phyloP scores from a whole-genome alignment of 2,329 filamentous ascomycete species.

The Elsinoe perseae region DNA sequence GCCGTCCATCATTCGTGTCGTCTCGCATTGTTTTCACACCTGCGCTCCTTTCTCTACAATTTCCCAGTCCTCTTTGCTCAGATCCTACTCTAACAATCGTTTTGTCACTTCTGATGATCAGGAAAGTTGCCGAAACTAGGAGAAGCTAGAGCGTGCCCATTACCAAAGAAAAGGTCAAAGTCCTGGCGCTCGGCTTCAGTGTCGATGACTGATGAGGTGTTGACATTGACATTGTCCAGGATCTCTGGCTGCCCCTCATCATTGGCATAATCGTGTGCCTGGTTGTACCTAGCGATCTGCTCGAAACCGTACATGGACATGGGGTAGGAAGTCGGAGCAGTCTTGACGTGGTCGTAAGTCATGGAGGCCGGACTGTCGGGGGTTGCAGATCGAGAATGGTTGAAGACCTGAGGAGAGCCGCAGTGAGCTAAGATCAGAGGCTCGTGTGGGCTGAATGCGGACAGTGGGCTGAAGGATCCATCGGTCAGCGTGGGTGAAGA shows the following conservation, averaged over 20 bases:
- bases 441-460: background rate
- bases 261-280: background rate
- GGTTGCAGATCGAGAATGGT: conserved; percentile 1
- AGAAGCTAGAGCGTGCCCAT: background rate
- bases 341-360: background rate
- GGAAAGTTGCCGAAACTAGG: background rate
- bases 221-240: conserved; percentile 6
- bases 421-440: background rate
- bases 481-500: background rate
- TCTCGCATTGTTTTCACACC: no score
- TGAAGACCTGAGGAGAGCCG: conserved; percentile 1
- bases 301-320: background rate
- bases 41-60: no score
- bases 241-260: background rate
- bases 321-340: background rate
- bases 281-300: background rate
- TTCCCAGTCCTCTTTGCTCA: background rate
- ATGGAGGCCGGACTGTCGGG: background rate
- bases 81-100: no score
- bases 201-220: background rate
- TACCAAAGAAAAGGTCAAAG: conserved; percentile 6
- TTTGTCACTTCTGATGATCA: background rate
- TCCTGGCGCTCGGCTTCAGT: background rate
- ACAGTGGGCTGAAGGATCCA: background rate
- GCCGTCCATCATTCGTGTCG: no score